Base-by-base conservation (phyloP, 148 eudicot species). In the Vaccinium corymbosum region DNA sequence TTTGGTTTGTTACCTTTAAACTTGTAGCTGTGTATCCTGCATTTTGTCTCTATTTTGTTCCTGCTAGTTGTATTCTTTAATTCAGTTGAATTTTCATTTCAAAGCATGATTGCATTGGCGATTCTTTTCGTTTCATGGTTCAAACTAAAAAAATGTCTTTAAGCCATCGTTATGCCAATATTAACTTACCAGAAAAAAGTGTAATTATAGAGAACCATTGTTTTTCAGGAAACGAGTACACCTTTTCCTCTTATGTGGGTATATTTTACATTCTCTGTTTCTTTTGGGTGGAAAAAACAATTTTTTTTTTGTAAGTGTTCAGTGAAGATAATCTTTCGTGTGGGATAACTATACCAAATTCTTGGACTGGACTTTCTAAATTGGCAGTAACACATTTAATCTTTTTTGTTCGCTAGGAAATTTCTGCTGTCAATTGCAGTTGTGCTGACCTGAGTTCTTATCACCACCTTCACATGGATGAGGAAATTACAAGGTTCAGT, bases 401-500 rank as follows among this genome's bases (percentile, higher is more conserved):
- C 56, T 49, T 22, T 80, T 77, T 35, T 53, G 50, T 83, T 84
- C 19, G 72, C 49, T 68, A 93, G 95, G 94, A 92, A 82, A 87
- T 83, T 8, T 79, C 74, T 84, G 19, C 75, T 49, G 61, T 57
- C 27, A 74, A 78, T 78, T 78, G 73, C 71, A 71, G 66, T 52
- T 16, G 52, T 66, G 42, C 80, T 22, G 51, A 61, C 49, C 29
- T 76, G 51, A 70, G 59, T 61, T 84, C 86, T 27, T 70, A 55
- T 51, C 73, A 72, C 32, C 79, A 72, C 32, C n/a, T 78, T 16
- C 4, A 20, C 61, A 50, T 57, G 81, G 86, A 88, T 35, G 51
- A 76, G 56, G 84, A 66, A 57, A 55, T 82, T 61, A 86, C 81
- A 77, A 84, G 82, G 71, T 77, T 90, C 76, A 85, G 56, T 46